Conservation (phyloP, 805 yeast genomes). For the Pichia membranifaciens region DNA sequence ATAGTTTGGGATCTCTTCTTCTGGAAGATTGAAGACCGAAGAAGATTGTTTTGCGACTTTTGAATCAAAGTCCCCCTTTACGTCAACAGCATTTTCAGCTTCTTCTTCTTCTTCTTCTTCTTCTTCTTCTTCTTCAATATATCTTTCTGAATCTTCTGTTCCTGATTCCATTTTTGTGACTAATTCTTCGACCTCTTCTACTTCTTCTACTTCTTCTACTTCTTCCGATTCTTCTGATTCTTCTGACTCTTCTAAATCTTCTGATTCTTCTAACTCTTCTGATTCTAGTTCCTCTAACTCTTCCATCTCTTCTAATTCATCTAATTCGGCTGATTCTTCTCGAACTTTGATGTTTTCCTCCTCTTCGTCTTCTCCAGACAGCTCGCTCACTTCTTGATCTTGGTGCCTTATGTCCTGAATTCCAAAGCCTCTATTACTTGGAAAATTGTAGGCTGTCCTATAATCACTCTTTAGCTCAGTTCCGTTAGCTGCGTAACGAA, state of each 20-base stretch:
- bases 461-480: neutral
- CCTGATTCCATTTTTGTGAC: no score
- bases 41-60: neutral
- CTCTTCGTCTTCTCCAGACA: no score
- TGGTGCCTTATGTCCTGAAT: neutral
- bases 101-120: neutral
- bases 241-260: no score
- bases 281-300: no score
- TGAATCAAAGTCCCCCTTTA: neutral
- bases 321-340: no score
- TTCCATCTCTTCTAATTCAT: no score
- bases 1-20: slow-evolving; percentile 1
- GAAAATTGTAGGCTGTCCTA: no score
- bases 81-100: slow-evolving; percentile 1
- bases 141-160: neutral
- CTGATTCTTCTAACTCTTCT: no score
- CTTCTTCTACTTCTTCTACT: neutral
- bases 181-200: no score
- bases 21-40: neutral
- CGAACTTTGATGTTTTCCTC: no score
- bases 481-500: neutral
- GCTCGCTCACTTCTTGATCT: neutral
- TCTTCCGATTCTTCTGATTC: no score
- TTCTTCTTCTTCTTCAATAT: neutral
- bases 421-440: neutral